Base-by-base conservation (phyloP, 352 stramenopile species). In the Phytophthora citricola region DNA sequence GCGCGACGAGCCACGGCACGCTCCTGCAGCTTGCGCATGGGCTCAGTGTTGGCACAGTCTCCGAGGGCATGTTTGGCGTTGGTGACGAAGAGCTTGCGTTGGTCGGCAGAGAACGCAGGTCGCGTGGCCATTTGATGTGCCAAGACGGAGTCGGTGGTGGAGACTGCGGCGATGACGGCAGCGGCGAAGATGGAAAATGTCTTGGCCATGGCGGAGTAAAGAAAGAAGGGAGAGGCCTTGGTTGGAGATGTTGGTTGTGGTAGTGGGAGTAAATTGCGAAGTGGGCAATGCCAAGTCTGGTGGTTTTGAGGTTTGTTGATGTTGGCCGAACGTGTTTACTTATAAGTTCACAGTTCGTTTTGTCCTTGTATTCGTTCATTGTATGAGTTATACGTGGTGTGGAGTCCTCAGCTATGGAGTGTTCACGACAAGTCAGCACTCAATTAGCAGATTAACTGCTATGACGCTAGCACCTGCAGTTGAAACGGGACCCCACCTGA, bases 21-120 rank as follows among this genome's bases (percentile, higher is more conserved):
- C 29, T 71, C 51, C 10, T 71, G 56, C n/a, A 75, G 52, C 22
- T 56, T 61, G 32, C 67, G 62, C 54, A 57, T 61, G 46, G 54
- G 24, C 22, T 61, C 51, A 17, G 62, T 58, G 29, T 63, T 61
- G 31, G 57, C 41, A 41, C 67, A 75, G 9, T 71, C 50, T 40
- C 51, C 57, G 26, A 71, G 62, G 3, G 62, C 55, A 15, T 61
- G 46, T 32, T 67, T 68, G 41, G 62, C 62, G n/a, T 71, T 69
- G 40, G 56, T 51, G 31, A 60, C 45, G 51, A 73, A 73, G 20
- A 71, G 49, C 12, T 66, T 66, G 49, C 56, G 63, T 31, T 71
- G 48, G 12, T 57, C 48, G 24, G 12, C 34, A 31, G 62, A 65
- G 40, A 74, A 54, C 4, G 46, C 32, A n/a, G 31, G 59, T 22